Evolutionary conservation across 345 rosid genomes (phyloP), one percentile per base, ranked within the genome.

Genomic region (Lepidium didymum): DNA sequence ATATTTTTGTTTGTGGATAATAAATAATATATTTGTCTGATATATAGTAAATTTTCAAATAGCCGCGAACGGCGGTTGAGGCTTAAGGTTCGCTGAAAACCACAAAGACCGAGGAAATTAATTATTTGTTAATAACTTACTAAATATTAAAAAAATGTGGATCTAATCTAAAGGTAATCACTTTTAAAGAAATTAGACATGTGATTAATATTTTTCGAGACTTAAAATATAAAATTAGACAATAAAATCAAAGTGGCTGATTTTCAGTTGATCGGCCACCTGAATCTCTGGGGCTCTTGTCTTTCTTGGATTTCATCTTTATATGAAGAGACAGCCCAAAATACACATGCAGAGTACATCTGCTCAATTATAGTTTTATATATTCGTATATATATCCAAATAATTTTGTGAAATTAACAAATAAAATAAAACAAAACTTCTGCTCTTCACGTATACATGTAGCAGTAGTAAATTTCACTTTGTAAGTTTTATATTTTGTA

Each of bases 51-150:
- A 15, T 60, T 60, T 68, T 68, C 36, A 67, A 68, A 38, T 38
- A 68, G 69, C 74, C 78, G 74, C 3, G 65, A 75, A 75, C 78
- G 78, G 74, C 78, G 78, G 53, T 29, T 38, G 62, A 68, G 78
- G 74, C 78, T 68, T 67, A 68, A 75, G 70, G 47, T 33, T 75
- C 73, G 78, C 74, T 75, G 74, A 75, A 56, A 42, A 66, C 68
- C 69, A 54, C 73, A 62, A 68, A 75, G 64, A 45, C 74, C 78
- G 78, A 75, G 78, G 69, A 45, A 54, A 56, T 7, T 33, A 34
- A 53, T 27, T 23, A 41, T 57, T 31, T 37, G 38, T 15, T 56
- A 58, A 40, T 50, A 25, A n/a, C 19, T 19, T 12, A 25, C 27
- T 23, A 25, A 21, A 27, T 45, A 55, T 15, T 18, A n/a, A 37